Base-by-base conservation (phyloP, 768 basidiomycete genomes). In the Collybia mongolica region DNA sequence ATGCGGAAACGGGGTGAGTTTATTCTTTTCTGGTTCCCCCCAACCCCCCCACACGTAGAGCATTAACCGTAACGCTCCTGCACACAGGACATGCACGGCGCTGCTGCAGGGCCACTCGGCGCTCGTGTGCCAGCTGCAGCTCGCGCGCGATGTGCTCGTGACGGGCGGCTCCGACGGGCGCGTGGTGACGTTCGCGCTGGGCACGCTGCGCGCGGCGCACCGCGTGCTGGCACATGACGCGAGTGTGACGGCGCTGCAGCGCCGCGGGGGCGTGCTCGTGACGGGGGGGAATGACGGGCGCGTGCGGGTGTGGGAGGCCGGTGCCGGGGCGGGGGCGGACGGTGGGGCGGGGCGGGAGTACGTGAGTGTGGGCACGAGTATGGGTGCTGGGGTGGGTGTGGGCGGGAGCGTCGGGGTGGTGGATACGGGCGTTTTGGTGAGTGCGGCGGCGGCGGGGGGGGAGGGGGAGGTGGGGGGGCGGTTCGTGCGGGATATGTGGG, bases 91-190 rank as follows among this genome's bases (percentile, higher is more conserved):
- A 49, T 96, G 93, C 62, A 61, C 86, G 8, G 94, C 93, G 1
- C 79, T 94, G 15, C 76, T 98, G 0, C 89, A 92, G 68, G 93
- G 90, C 3, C 95, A 98, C 67, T 93, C 91, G 0, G 86, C 90
- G 1, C 86, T 98, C 47, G 92, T 98, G 24, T 95, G 93, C 57
- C 90, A 94, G 61, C 74, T 98, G 7, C 91, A 93, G 60, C 80
- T 95, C 40, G 82, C 82, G 6, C 61, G 56, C 15, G 52, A 57
- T 17, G 54, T 84, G 39, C 83, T 94, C 51, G 84, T 85, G 23
- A 93, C 93, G 0, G 92, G 90, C 46, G 89, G 88, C 5, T 91
- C 93, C 1, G 93, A 96, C 59, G 95, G 95, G 2, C 84, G 91
- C 1, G 70, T 75, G 6, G 75, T 78, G 56, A 72, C 72, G 20